Evolutionary conservation across 768 basidiomycete genomes (phyloP), one percentile per base, ranked within the genome.

Genomic region (Holtermanniella nyarrowii): DNA sequence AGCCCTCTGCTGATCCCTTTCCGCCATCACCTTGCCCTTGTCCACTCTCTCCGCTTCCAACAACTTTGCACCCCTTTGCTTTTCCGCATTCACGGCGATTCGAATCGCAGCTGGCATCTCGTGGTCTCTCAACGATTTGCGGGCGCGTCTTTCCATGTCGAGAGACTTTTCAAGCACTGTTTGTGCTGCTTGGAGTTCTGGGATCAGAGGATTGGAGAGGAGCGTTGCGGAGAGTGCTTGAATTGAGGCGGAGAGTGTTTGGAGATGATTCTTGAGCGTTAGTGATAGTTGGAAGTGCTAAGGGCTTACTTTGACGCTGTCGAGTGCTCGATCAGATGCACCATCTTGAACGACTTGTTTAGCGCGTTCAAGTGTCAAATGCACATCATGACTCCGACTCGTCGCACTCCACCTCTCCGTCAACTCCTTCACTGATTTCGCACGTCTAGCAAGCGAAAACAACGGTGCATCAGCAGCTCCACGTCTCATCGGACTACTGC

Each of bases 391-490:
- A 11, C 52, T 50, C n/a, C 39, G 26, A n/a, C 56, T 56, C 18
- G 54, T 55, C 1, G 44, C 50, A 26, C 41, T 46, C 21, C 60
- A 21, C 10, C 40, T 40, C 24, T 53, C 53, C 11, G 50, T 56
- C 22, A 58, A 60, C 25, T 56, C 57, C 3, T 39, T 42, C 11
- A 65, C 16, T 3, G 46, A 50, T 26, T 49, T 65, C 1, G 63
- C 63, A n/a, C 61, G 25, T 37, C 59, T 57, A 18, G 63, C 63
- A 13, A 60, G 44, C 20, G 51, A 53, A 25, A 60, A 27, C 4
- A 61, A 42, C 47, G 62, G 57, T 41, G 42, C 48, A 5, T 65
- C 54, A 20, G 44, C 40, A 20, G 39, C 27, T 43, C 44, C 23
- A 26, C 46, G 21, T 18, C 46, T 31, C 48, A 54, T 26, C 26